Evolutionary conservation across 179 eudicot genomes (phyloP), one percentile per base, ranked within the genome.

Genomic region (Camellia oleifera): DNA sequence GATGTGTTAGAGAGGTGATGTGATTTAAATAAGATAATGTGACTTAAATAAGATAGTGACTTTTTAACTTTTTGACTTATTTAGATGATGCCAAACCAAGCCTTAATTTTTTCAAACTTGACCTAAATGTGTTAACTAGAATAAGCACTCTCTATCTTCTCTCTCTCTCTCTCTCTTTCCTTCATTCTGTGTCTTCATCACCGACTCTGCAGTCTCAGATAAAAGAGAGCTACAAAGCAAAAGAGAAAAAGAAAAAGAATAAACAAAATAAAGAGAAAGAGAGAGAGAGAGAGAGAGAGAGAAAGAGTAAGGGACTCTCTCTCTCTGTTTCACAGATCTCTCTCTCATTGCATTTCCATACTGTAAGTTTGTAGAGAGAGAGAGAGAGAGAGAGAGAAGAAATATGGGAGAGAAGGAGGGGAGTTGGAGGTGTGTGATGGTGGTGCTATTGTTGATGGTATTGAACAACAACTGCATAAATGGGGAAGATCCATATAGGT

Each of bases 401-500:
- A 12, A 6, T 4, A 75, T 79, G 82, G 78, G 50, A n/a, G 71
- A 26, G n/a, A 50, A 40, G 40, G 63, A 40, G 52, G 63, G 63
- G 45, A 40, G 74, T 4, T 3, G 50, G 54, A 10, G 74, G 80
- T 42, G 32, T 8, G 12, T 50, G 42, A 17, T 20, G 62, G 45
- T 80, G 64, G 13, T 58, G 58, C 23, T 61, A 0, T 23, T 74
- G 8, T 5, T 57, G 17, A 9, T 26, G 15, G 67, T 9, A 14
- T 11, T 3, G 40, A 8, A 23, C 14, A 26, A 14, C 12, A 54
- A 62, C 17, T 46, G 53, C 79, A 77, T 69, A 63, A 77, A 61
- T 69, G 85, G 85, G 5, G 87, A 85, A 80, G 85, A 82, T 63
- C 83, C 85, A 9, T 85, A 85, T 52, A 79, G 85, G 18, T 82